Evolutionary conservation across 2,329 filamentous ascomycete genomes (phyloP).

Genomic region (Penicillium sp.): DNA sequence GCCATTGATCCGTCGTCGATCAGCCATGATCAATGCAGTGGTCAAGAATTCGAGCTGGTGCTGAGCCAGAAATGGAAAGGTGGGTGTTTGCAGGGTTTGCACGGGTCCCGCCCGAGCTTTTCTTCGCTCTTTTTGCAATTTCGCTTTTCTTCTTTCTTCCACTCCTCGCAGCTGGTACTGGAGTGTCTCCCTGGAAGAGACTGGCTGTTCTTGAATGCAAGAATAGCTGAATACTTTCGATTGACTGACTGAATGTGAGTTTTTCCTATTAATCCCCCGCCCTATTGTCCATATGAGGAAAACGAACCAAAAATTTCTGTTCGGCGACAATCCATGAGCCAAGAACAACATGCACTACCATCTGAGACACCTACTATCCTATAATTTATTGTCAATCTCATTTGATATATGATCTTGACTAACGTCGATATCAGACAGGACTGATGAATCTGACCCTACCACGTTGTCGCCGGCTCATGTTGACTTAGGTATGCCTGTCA

Average conservation of each 20-base stretch:
- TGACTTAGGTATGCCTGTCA: conserved; percentile 16
- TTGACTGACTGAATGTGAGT: conserved; percentile 28
- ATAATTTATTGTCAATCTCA: conserved; percentile 4
- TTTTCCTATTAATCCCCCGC: conserved; percentile 1
- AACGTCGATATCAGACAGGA: conserved; percentile 13
- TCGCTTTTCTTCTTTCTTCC: not conserved
- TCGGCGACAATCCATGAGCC: conserved; percentile 52
- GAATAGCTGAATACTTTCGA: not conserved
- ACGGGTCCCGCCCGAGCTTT: conserved; percentile 18
- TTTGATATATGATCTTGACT: conserved; percentile 14
- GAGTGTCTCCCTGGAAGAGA: too few species aligned
- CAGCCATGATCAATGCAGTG: conserved; percentile 34
- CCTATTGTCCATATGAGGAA: conserved; percentile 44
- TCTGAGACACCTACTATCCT: conserved; percentile 40
- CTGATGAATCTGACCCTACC: conserved; percentile 1
- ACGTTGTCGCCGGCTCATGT: conserved; percentile 3
- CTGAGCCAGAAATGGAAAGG: conserved; percentile 32
- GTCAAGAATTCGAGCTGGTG: conserved; percentile 10
- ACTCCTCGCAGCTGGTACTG: conserved; percentile 3
- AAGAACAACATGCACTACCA: conserved; percentile 59
- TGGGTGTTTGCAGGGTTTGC: conserved; percentile 41
- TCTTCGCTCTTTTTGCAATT: conserved; percentile 8
- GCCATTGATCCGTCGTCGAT: conserved; percentile 85
- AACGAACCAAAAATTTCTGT: conserved; percentile 48
- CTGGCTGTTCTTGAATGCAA: too few species aligned